Percentiles rank a stretch among this genome's conserved stretches.
phyloP scores from a whole-genome alignment of 257 asterid genomes.

The Nicotiana noctiflora region DNA sequence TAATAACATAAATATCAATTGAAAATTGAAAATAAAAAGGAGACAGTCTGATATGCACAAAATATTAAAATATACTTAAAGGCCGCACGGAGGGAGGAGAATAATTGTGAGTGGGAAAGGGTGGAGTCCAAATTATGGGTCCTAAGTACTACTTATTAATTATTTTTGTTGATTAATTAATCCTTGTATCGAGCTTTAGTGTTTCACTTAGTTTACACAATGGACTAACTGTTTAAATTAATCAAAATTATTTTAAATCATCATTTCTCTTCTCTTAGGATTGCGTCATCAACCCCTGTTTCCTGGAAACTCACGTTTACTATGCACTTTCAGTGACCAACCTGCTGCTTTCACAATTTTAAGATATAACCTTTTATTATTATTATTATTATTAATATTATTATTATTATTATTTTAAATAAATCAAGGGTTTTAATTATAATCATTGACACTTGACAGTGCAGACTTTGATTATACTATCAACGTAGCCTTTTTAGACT shows the following conservation, averaged over 20 bases:
- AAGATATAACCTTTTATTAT: neutral
- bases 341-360: neutral
- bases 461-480: neutral
- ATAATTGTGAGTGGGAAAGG: conserved; percentile 13
- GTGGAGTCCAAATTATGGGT: conserved; percentile 47
- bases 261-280: neutral
- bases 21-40: neutral
- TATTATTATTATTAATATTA: no score
- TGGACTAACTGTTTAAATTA: conserved; percentile 8
- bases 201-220: conserved; percentile 40
- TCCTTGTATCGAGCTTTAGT: conserved; percentile 28
- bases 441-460: neutral
- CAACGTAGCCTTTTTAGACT: no score
- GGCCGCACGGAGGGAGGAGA: conserved; percentile 44
- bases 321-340: neutral
- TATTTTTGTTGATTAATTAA: neutral
- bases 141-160: conserved; percentile 9
- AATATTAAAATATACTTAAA: conserved; percentile 7
- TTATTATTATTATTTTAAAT: neutral
- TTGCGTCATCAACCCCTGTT: neutral
- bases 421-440: neutral
- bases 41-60: conserved; percentile 22
- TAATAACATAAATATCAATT: no score
- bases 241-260: neutral
- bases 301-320: conserved; percentile 1